These are phyloP conservation scores for Plasmodium gonderi DNA, from an alignment of 169 alveolate genomes.

Conservation along the genomic window DNA sequence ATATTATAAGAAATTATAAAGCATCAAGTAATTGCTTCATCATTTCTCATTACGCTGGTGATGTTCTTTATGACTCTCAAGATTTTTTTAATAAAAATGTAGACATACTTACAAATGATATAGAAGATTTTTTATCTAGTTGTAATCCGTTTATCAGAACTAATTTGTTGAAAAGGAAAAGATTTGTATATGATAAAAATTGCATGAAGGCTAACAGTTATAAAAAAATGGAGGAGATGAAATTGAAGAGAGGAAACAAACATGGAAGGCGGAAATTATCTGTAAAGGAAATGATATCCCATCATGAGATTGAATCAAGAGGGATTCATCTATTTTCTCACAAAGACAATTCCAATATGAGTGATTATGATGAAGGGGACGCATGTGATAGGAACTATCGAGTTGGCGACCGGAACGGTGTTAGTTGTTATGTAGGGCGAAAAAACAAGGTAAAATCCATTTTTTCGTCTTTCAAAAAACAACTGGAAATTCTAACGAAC, in stretches of 20 bases:
- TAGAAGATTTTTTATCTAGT: constrained; percentile 59
- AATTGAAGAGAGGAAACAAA: constrained; percentile 3
- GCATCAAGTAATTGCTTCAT: constrained; percentile 76
- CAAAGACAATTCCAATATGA: neutral
- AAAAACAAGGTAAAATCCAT: constrained; percentile 47
- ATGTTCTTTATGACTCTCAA: constrained; percentile 75
- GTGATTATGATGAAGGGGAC: constrained; percentile 56
- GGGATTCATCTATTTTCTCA: neutral
- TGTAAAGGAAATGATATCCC: constrained; percentile 58
- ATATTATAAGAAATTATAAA: constrained; percentile 34
- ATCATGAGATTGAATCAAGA: constrained; percentile 34
- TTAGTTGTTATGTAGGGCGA: neutral
- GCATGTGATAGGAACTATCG: constrained; percentile 4
- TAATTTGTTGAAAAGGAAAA: constrained; percentile 32
- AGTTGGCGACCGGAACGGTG: neutral
- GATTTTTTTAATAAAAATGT: constrained; percentile 79
- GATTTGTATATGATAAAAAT: neutral
- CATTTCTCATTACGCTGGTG: constrained; percentile 81
- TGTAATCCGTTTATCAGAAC: constrained; percentile 53
- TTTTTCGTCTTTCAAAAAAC: constrained; percentile 76
- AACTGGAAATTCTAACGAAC: constrained; percentile 74
- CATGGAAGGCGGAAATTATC: constrained; percentile 36
- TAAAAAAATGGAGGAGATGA: neutral
- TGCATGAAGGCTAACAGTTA: neutral
- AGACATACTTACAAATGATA: constrained; percentile 77